Evolutionary conservation across 768 basidiomycete species (phyloP), one percentile per base, ranked within the genome.

Genomic region (Exsudoporus frostii): DNA sequence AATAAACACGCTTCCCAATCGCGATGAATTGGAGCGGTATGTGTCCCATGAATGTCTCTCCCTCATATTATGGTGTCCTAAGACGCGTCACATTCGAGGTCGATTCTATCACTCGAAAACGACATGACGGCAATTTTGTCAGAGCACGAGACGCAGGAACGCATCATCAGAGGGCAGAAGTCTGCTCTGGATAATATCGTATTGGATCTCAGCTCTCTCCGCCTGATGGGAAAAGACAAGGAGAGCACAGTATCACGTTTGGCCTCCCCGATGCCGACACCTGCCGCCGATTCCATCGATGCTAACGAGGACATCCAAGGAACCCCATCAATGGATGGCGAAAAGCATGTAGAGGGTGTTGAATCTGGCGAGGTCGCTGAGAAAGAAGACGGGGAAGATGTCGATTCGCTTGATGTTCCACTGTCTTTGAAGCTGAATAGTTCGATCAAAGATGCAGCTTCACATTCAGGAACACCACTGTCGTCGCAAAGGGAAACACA

Each of bases 1-100:
- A 66, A 83, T 92, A 44, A 90, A 91, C 61, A 80, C 82, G 17
- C 70, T 92, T 3, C 89, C 90, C 5, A 84, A 76, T 56, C 76
- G 91, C 48, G 84, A 86, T 9, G 92, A 92, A 61, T 75, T 92
- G 15, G 83, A 87, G 64, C 79, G 77, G 91, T 93, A 62, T 61
- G 86, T 79, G 24, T n/a, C 49, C 8, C 30, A 8, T n/a, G 24
- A n/a, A n/a, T 6, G 14, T 39, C 24, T 14, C 14, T 40, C n/a
- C 19, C 5, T 19, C 2, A 9, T 17, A 6, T 7, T 2, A 4
- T 19, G 25, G 37, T 20, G 29, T 40, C 55, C 46, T 57, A 7
- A 47, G 4, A 45, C 37, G 41, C 32, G 47, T 36, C 50, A n/a
- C 44, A 33, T 14, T 46, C 22, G 34, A 92, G 90, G 61, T 78